Percentiles rank a stretch among this genome's conserved stretches.
These are phyloP conservation scores for Xerocomus potaroensis DNA, from an alignment of 768 basidiomycete genomes.

Conservation along the genomic window DNA sequence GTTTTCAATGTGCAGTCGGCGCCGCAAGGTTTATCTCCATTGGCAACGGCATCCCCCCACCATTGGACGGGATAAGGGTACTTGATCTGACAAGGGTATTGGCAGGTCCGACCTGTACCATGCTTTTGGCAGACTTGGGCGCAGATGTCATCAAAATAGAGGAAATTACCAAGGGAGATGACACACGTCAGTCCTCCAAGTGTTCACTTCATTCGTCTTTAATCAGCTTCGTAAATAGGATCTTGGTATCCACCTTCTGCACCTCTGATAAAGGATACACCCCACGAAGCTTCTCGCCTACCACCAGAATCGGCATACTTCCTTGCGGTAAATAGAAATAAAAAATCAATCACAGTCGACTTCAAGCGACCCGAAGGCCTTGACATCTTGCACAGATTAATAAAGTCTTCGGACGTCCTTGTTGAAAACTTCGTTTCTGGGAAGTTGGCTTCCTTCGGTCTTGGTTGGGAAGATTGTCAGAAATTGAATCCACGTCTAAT, in stretches of 20 bases:
- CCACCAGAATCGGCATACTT: constrained; percentile 95
- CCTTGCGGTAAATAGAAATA: constrained; percentile 83
- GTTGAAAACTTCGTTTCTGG: constrained; percentile 89
- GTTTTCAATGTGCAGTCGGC: neutral
- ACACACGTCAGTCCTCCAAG: constrained; percentile 59
- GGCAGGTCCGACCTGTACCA: constrained; percentile 89
- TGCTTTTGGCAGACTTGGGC: constrained; percentile 89
- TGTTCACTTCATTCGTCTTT: constrained; percentile 8
- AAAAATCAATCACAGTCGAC: constrained; percentile 85
- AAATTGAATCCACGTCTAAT: constrained; percentile 76
- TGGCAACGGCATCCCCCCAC: constrained; percentile 60
- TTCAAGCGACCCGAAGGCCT: constrained; percentile 78
- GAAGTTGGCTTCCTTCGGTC: constrained; percentile 78
- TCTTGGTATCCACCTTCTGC: constrained; percentile 65
- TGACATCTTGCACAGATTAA: constrained; percentile 66
- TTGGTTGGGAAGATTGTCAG: constrained; percentile 80
- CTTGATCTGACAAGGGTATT: constrained; percentile 87
- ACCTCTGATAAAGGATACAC: constrained; percentile 42
- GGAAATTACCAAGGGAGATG: constrained; percentile 76
- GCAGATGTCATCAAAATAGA: constrained; percentile 95
- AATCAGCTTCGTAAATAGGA: constrained; percentile 36
- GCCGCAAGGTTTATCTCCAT: constrained; percentile 12
- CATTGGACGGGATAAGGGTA: constrained; percentile 75
- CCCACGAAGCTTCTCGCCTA: constrained; percentile 54
- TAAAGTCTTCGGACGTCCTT: constrained; percentile 74